A percentile compares a stretch with the other conserved stretches of the same genome.
These are phyloP conservation scores for Draba incana DNA, from an alignment of 345 rosid genomes.

Conservation along the genomic window DNA sequence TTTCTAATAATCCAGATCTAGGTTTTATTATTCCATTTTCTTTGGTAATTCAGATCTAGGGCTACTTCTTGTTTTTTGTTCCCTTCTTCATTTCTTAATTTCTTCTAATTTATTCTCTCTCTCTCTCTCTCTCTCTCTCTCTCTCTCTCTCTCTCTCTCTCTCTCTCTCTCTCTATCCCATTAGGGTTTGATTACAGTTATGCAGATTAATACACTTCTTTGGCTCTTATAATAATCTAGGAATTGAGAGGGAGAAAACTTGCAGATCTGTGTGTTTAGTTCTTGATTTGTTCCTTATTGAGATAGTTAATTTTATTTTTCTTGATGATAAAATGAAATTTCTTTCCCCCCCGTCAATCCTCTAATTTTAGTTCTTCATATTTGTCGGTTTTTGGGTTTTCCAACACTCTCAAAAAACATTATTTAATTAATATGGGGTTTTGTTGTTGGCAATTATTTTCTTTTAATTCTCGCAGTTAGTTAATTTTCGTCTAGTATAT, in stretches of 20 bases:
- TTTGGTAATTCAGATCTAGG: conserved; percentile 27
- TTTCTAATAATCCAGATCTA: conserved; percentile 32
- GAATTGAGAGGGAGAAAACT: not conserved
- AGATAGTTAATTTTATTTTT: not conserved
- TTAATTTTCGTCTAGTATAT: not conserved
- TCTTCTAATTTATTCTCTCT: not conserved
- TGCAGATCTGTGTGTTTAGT: conserved; percentile 19
- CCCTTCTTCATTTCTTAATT: not conserved
- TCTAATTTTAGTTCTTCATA: not conserved
- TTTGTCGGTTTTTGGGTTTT: not conserved
- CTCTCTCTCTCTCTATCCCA: too few species aligned
- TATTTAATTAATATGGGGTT: not conserved
- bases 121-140: not conserved
- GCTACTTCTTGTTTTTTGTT: not conserved
- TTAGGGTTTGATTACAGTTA: conserved; percentile 19
- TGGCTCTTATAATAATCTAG: not conserved
- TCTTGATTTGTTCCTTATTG: conserved; percentile 9
- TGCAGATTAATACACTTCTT: conserved; percentile 6
- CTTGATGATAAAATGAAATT: not conserved
- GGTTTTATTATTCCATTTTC: not conserved
- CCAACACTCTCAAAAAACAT: not conserved
- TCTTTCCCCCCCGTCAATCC: too few species aligned
- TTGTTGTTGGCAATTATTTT: conserved; percentile 1
- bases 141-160: not conserved
- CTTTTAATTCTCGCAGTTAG: not conserved